Conservation (phyloP, 2,329 filamentous ascomycete species). For the Fusarium papillatum region DNA sequence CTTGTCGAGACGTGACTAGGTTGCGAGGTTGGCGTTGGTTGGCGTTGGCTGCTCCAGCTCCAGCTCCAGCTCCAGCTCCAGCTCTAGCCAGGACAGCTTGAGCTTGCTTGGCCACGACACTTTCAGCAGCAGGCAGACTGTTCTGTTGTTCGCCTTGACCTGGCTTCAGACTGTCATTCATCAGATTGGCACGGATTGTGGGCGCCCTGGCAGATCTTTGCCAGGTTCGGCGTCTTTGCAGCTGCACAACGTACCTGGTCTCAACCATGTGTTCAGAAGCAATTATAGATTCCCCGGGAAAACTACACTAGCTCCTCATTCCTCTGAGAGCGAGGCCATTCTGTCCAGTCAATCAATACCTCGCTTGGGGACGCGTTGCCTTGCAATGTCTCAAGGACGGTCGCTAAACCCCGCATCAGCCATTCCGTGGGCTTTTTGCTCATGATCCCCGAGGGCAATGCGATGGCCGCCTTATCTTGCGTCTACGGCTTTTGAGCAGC, state of each 20-base stretch:
- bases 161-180: constrained; percentile 1
- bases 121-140: constrained; percentile 9
- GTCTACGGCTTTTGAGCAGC: background rate
- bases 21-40: background rate
- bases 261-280: constrained; percentile 41
- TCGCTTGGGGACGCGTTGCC: constrained; percentile 11
- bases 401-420: constrained; percentile 34
- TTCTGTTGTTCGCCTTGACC: constrained; percentile 21
- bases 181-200: background rate
- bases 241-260: constrained; percentile 25
- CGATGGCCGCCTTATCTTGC: constrained; percentile 4
- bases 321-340: constrained; percentile 14
- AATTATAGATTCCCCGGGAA: constrained; percentile 48
- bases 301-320: constrained; percentile 45
- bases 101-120: background rate
- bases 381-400: constrained; percentile 27
- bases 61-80: background rate
- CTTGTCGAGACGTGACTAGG: background rate
- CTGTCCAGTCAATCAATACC: constrained; percentile 22
- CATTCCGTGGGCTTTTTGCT: constrained; percentile 16
- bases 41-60: no score
- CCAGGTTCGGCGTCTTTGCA: constrained; percentile 8
- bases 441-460: constrained; percentile 2
- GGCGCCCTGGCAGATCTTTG: constrained; percentile 20
- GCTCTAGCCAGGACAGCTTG: background rate